Percentiles rank a stretch among this genome's conserved stretches.
Evolutionary conservation across 129 eudicot genomes (phyloP).

Genomic region (Tagetes patula): DNA sequence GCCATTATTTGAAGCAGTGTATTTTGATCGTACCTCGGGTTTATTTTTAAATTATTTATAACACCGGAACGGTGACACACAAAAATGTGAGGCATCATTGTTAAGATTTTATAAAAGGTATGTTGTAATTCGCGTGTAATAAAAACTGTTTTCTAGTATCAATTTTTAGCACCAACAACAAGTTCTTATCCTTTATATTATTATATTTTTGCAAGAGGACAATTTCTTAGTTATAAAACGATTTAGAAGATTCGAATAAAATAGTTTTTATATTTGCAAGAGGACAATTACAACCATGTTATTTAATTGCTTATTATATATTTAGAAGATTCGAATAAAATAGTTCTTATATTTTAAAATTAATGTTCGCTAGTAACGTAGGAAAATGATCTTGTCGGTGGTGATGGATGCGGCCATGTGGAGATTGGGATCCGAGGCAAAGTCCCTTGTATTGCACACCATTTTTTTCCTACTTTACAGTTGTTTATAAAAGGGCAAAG

Average conservation of each 20-base stretch:
- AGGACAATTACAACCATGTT: background rate
- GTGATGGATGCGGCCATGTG: conserved; percentile 32
- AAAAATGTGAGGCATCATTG: no score
- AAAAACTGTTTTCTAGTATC: no score
- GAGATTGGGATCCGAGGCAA: conserved; percentile 42
- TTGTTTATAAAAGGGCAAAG: conserved; percentile 13
- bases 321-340: conserved; percentile 1
- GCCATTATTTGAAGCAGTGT: no score
- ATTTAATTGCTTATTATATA: background rate
- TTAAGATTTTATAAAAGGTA: no score
- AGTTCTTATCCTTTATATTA: no score
- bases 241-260: conserved; percentile 1
- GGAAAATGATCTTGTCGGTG: conserved; percentile 41
- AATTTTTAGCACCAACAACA: no score
- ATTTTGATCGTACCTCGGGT: no score
- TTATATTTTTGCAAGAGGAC: background rate
- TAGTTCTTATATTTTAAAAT: background rate
- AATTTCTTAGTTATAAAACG: background rate
- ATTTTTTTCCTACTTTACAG: conserved; percentile 36
- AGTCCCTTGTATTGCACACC: conserved; percentile 34
- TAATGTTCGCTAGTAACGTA: background rate
- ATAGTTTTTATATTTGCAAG: background rate
- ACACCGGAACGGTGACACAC: no score
- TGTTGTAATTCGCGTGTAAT: no score
- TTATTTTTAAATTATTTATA: no score